Conservation (phyloP, 768 basidiomycete species). For the Dioszegia hungarica region DNA sequence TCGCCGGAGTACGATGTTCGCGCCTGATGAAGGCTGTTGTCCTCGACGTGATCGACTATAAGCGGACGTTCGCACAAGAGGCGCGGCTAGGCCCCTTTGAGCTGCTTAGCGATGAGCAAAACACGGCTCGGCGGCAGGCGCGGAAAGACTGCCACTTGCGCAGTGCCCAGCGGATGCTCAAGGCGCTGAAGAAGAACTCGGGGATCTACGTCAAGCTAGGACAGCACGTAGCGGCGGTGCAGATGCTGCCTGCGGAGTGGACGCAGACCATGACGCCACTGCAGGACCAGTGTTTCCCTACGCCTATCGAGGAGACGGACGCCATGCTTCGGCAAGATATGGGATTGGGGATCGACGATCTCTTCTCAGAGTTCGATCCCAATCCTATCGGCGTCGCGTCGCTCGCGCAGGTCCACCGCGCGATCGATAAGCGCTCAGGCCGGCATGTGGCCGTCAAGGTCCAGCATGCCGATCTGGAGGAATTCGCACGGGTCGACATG, state of each 20-base stretch:
- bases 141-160: constrained; percentile 72
- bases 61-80: constrained; percentile 39
- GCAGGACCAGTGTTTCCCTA: constrained; percentile 91
- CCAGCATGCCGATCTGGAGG: constrained; percentile 88
- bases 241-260: constrained; percentile 63
- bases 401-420: constrained; percentile 88
- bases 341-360: constrained; percentile 58
- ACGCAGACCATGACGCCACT: constrained; percentile 52
- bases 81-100: constrained; percentile 40
- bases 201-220: constrained; percentile 58
- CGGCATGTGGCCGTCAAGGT: constrained; percentile 68
- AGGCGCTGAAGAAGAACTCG: constrained; percentile 77
- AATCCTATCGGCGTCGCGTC: constrained; percentile 91
- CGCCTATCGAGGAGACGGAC: constrained; percentile 71
- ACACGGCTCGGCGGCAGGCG: constrained; percentile 66
- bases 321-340: constrained; percentile 73
- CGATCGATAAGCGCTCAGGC: constrained; percentile 64
- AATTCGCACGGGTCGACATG: constrained; percentile 81
- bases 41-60: constrained; percentile 42
- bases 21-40: constrained; percentile 63
- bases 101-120: constrained; percentile 52
- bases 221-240: constrained; percentile 70
- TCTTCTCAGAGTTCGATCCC: constrained; percentile 81
- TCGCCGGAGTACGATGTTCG: constrained; percentile 74
- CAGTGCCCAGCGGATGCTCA: constrained; percentile 71